Evolutionary conservation across 225 moss, liverwort and hornwort genomes (phyloP), one percentile per base, ranked within the genome.

Genomic region (Straminergon stramineum): DNA sequence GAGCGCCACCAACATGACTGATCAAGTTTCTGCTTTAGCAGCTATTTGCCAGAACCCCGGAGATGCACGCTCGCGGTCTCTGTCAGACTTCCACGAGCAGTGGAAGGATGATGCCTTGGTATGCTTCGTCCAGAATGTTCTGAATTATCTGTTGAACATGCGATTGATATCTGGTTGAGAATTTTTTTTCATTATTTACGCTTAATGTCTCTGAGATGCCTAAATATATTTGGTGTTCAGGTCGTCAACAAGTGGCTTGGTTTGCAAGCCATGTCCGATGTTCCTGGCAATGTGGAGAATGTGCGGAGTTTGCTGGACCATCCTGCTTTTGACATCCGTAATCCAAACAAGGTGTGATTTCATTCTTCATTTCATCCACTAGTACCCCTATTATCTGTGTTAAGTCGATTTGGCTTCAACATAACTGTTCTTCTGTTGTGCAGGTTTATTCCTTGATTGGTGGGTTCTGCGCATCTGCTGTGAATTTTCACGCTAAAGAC

Each of bases 241-340:
- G 96, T 97, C 75, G 87, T 96, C 53, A 97, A 99, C 91, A 99
- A 99, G 91, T 99, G 99, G 99, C 91, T 99, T 67, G 94, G 96
- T 64, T 91, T 99, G 95, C 99, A 99, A 95, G 97, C 99, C 55
- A 95, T 94, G 86, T 95, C 97, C 55, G 97, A 99, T 75, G 92
- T 95, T 85, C 92, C 95, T 56, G 95, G 95, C 48, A 99, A 97
- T 88, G 97, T 99, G 45, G 83, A 95, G 63, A 86, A 95, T 69
- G 97, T 99, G 83, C 89, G 93, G 56, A 80, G 76, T 75, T 88
- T 99, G 87, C 87, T 99, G 64, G 95, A 96, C 63, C 99, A 99
- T 85, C 99, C 97, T 89, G 97, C 99, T 37, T 97, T 99, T 75
- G 97, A 97, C 85, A 94, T 99, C 83, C 93, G 94, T 69, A 99